phyloP scores from a whole-genome alignment of 805 yeast genomes.

The Yamadazyma takamatsuzukensis region DNA sequence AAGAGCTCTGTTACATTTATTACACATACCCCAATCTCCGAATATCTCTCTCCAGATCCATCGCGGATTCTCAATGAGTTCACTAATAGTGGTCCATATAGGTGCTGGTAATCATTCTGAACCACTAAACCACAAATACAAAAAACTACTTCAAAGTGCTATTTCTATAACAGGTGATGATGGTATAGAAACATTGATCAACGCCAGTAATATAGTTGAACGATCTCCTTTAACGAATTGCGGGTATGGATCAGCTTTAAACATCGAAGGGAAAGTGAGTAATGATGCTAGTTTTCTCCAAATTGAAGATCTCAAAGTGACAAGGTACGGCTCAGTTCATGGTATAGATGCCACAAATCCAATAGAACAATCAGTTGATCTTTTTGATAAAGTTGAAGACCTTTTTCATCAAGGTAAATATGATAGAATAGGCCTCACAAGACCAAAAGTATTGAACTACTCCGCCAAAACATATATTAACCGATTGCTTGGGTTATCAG shows the following conservation, averaged over 20 bases:
- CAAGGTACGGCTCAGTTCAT: slow-evolving; percentile 15
- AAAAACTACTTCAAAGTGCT: slow-evolving; percentile 24
- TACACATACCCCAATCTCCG: no score
- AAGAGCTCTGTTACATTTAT: no score
- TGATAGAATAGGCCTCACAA: slow-evolving; percentile 26
- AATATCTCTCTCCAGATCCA: no score
- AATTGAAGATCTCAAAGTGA: slow-evolving; percentile 4
- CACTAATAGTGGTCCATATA: slow-evolving; percentile 35
- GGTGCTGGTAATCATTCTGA: slow-evolving; percentile 50
- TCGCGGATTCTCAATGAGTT: no score
- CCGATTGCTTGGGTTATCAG: slow-evolving; percentile 3
- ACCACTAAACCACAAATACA: slow-evolving; percentile 18
- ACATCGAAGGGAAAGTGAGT: slow-evolving; percentile 36
- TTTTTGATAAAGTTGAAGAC: slow-evolving; percentile 20
- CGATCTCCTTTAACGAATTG: slow-evolving; percentile 42
- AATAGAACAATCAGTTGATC: slow-evolving; percentile 21
- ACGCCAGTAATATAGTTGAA: slow-evolving; percentile 29
- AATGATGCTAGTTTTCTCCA: slow-evolving; percentile 42
- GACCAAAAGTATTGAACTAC: slow-evolving; percentile 28
- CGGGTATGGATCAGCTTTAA: slow-evolving; percentile 46
- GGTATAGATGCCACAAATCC: slow-evolving; percentile 23
- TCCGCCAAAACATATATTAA: slow-evolving; percentile 3
- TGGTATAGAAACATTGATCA: slow-evolving; percentile 5
- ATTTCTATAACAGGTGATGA: slow-evolving; percentile 7
- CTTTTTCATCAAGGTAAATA: slow-evolving; percentile 13